phyloP scores from a whole-genome alignment of 176 grass and related monocot genomes.

The Otatea glauca region DNA sequence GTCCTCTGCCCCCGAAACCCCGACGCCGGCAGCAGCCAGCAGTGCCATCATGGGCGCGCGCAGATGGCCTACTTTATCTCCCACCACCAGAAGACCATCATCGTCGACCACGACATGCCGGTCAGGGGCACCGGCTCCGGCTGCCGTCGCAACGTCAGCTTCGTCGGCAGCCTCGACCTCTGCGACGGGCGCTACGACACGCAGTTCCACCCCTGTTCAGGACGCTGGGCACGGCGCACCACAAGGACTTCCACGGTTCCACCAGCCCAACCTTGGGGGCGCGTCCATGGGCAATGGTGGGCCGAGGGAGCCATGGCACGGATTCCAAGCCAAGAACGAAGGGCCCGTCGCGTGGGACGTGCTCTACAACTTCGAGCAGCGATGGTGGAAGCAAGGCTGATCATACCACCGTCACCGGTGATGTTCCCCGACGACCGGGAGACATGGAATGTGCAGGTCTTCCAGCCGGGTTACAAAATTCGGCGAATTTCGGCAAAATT shows the following conservation, averaged over 20 bases:
- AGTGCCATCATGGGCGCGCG: conserved; percentile 63
- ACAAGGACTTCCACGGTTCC: conserved; percentile 85
- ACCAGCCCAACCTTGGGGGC: conserved; percentile 57
- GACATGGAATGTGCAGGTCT: conserved; percentile 83
- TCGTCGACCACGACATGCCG: conserved; percentile 92
- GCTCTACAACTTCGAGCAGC: conserved; percentile 90
- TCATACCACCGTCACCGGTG: conserved; percentile 81
- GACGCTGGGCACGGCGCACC: conserved; percentile 72
- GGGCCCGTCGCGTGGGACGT: conserved; percentile 86
- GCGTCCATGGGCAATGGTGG: conserved; percentile 63
- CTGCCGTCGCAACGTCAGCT: conserved; percentile 76
- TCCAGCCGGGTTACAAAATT: too few relatives aligned
- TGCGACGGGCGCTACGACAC: conserved; percentile 92
- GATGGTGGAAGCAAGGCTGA: conserved; percentile 82
- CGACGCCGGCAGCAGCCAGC: conserved; percentile 59
- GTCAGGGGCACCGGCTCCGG: conserved; percentile 39
- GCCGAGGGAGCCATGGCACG: conserved; percentile 91
- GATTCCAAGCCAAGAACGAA: conserved; percentile 81
- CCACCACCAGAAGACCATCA: conserved; percentile 91
- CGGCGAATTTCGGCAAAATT: too few relatives aligned
- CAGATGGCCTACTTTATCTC: conserved; percentile 77
- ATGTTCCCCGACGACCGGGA: conserved; percentile 68
- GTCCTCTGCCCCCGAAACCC: conserved; percentile 88
- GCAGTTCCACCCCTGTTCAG: conserved; percentile 84
- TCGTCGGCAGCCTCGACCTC: conserved; percentile 85